phyloP scores from a whole-genome alignment of 176 grass and related monocot genomes.

The Musa itinerans region DNA sequence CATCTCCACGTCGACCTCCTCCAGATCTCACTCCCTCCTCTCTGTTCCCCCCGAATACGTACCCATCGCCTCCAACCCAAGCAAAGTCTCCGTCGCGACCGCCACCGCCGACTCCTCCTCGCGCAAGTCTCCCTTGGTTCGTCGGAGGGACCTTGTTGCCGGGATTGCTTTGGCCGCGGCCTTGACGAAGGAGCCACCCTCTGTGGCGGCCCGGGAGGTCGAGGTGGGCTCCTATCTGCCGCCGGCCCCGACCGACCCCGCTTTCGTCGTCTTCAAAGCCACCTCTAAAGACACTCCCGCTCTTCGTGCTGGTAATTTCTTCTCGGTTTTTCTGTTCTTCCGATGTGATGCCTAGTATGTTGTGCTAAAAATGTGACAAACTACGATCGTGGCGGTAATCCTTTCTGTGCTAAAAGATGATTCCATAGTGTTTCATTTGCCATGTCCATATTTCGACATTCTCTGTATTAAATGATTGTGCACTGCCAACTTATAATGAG shows the following conservation, averaged over 20 bases:
- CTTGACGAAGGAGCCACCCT: constrained; percentile 30
- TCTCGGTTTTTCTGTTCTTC: background rate
- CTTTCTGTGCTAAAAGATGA: background rate
- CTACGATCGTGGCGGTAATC: too few relatives aligned
- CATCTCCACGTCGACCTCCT: background rate
- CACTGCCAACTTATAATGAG: too few relatives aligned
- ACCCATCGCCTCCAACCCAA: background rate
- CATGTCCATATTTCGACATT: too few relatives aligned
- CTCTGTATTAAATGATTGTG: too few relatives aligned
- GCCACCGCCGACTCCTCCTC: background rate
- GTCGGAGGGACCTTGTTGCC: constrained; percentile 56
- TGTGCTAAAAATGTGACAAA: too few relatives aligned
- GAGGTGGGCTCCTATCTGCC: constrained; percentile 74
- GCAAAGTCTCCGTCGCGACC: constrained; percentile 1
- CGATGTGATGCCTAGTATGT: too few relatives aligned
- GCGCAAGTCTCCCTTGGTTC: background rate
- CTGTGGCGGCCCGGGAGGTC: constrained; percentile 47
- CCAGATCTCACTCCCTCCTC: constrained; percentile 12
- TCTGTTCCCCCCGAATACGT: background rate
- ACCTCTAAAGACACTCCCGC: constrained; percentile 83
- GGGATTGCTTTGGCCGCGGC: constrained; percentile 34
- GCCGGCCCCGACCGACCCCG: constrained; percentile 41
- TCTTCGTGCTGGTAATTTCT: constrained; percentile 62
- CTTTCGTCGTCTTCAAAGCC: constrained; percentile 77
- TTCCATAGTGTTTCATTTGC: background rate